Percentiles rank a stretch among this genome's conserved stretches.
phyloP scores from a whole-genome alignment of 352 stramenopile species.

The Phytophthora vignae region DNA sequence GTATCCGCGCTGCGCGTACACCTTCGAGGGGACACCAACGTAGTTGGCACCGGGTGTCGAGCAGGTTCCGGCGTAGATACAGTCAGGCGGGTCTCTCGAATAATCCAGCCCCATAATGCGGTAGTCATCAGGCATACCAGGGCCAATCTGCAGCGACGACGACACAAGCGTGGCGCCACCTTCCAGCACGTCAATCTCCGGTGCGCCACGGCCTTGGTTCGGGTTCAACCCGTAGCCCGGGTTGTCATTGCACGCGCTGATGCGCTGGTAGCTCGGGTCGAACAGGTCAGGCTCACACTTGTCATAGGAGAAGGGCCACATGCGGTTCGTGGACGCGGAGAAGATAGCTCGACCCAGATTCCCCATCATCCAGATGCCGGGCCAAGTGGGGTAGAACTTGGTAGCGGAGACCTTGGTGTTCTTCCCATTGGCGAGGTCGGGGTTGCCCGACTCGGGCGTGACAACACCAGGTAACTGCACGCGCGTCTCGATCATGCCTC shows the following conservation, averaged over 20 bases:
- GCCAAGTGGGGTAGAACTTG: constrained; percentile 91
- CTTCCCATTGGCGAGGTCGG: constrained; percentile 47
- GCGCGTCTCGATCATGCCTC: constrained; percentile 92
- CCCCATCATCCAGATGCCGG: constrained; percentile 96
- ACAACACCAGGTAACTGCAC: constrained; percentile 86
- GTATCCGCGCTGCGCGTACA: constrained; percentile 40
- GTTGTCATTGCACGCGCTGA: constrained; percentile 89
- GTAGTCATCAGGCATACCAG: constrained; percentile 71
- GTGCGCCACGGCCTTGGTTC: constrained; percentile 86
- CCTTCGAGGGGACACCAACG: constrained; percentile 43
- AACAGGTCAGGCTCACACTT: constrained; percentile 82
- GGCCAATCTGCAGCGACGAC: constrained; percentile 90
- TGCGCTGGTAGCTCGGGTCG: constrained; percentile 58
- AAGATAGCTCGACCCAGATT: constrained; percentile 97
- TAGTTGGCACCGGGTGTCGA: constrained; percentile 43
- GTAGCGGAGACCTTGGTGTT: constrained; percentile 62
- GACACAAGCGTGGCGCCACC: constrained; percentile 78
- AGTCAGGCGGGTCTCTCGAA: constrained; percentile 31
- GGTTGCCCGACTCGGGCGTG: constrained; percentile 49
- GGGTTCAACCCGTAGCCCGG: constrained; percentile 93
- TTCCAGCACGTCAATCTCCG: constrained; percentile 96
- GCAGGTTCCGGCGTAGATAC: constrained; percentile 54
- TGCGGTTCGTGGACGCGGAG: constrained; percentile 92
- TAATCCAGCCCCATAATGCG: constrained; percentile 53
- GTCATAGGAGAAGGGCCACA: constrained; percentile 97